phyloP scores from a whole-genome alignment of 192 early-diverging fungal species.

The Pilaira anomala region DNA sequence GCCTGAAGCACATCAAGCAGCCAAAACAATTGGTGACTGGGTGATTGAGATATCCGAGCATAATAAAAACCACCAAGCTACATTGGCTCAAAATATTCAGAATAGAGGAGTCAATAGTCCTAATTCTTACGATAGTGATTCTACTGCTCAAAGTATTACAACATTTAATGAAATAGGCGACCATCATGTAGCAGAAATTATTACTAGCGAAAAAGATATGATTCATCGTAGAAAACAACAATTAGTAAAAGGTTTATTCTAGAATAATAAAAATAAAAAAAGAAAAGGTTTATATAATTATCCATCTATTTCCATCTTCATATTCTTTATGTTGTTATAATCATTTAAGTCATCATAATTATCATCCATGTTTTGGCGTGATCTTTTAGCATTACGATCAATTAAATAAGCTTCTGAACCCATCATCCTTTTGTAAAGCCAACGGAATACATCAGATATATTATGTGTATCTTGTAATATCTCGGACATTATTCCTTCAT shows the following conservation, averaged over 20 bases:
- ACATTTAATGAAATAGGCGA: not conserved
- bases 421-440: slow-evolving; percentile 18
- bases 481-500: slow-evolving; percentile 26
- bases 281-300: too few relatives aligned
- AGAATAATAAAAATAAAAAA: too few relatives aligned
- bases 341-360: slow-evolving; percentile 3
- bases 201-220: slow-evolving; percentile 40
- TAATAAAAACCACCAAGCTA: not conserved
- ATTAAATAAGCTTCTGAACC: not conserved
- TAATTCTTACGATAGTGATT: not conserved
- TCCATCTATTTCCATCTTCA: slow-evolving; percentile 14
- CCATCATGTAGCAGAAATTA: slow-evolving; percentile 29
- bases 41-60: slow-evolving; percentile 15
- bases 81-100: not conserved
- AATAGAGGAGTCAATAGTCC: not conserved
- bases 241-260: slow-evolving; percentile 32
- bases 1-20: slow-evolving; percentile 62
- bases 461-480: slow-evolving; percentile 17
- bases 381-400: not conserved
- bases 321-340: slow-evolving; percentile 5
- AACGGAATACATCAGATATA: slow-evolving; percentile 18
- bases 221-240: slow-evolving; percentile 26
- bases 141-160: not conserved
- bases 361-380: slow-evolving; percentile 2
- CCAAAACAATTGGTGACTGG: slow-evolving; percentile 44